phyloP scores from a whole-genome alignment of 805 yeast genomes.

The Lipomyces yamanashiensis region DNA sequence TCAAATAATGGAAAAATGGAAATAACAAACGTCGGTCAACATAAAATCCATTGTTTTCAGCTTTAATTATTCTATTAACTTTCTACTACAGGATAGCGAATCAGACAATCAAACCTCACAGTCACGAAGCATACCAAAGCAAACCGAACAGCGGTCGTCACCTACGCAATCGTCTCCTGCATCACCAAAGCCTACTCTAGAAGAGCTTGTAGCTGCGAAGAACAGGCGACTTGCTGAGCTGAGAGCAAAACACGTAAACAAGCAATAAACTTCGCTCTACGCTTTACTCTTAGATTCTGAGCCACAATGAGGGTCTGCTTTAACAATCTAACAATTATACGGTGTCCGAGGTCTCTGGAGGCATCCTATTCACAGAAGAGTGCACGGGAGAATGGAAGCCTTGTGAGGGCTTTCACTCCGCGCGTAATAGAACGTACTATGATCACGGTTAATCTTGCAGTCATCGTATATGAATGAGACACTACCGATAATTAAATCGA shows the following conservation, averaged over 20 bases:
- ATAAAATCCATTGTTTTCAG: background rate
- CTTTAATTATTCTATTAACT: background rate
- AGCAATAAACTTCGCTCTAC: background rate
- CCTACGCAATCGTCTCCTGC: background rate
- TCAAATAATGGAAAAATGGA: background rate
- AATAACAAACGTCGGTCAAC: background rate
- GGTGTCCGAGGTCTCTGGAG: constrained; percentile 39
- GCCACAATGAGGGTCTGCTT: too few species aligned
- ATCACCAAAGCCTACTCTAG: constrained; percentile 6
- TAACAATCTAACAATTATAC: background rate
- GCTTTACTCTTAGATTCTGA: too few species aligned
- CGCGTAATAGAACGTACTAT: constrained; percentile 36
- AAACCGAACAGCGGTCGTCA: background rate
- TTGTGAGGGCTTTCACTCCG: background rate
- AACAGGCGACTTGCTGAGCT: constrained; percentile 6
- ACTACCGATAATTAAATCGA: constrained; percentile 10
- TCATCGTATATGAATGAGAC: background rate
- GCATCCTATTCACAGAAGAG: constrained; percentile 30
- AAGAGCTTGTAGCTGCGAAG: constrained; percentile 12
- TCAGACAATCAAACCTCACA: background rate
- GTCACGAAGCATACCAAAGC: background rate
- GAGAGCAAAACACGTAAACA: background rate
- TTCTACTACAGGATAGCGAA: background rate
- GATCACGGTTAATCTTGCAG: constrained; percentile 33
- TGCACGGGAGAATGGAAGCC: background rate